Percentiles rank a stretch among this genome's conserved stretches.
Conservation (phyloP, 257 asterid genomes). For the Salvia miltiorrhiza region DNA sequence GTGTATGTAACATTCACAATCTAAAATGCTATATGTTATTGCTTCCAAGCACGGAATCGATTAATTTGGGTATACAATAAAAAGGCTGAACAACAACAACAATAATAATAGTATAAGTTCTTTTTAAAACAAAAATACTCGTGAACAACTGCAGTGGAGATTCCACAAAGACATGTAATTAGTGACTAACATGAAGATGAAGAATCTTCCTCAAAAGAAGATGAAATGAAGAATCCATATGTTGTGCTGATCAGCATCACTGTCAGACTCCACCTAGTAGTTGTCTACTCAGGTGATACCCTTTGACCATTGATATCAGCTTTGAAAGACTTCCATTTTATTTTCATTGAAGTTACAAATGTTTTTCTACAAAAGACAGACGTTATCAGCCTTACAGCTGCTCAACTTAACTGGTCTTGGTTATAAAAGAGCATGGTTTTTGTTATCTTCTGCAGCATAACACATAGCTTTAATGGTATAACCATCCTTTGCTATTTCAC, state of each 20-base stretch:
- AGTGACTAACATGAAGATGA: no score
- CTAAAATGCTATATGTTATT: no score
- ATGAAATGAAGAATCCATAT: no score
- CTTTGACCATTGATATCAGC: neutral
- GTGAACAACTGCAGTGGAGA: no score
- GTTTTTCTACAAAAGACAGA: neutral
- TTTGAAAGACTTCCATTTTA: neutral
- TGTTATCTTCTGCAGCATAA: neutral
- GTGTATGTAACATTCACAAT: no score
- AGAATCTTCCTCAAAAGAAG: no score
- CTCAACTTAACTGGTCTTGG: neutral
- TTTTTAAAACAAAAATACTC: no score
- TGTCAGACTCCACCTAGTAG: neutral
- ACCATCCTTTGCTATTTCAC: no score
- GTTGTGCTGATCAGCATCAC: neutral
- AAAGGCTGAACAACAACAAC: neutral
- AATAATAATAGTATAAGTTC: no score
- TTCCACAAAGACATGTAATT: no score
- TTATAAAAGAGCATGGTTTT: neutral
- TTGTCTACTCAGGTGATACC: neutral
- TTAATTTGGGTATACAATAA: neutral
- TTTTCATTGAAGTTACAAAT: neutral
- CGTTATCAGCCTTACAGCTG: neutral
- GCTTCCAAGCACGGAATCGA: neutral
- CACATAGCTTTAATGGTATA: neutral